A percentile compares a stretch with the other conserved stretches of the same genome.
Conservation (phyloP, 257 asterid species). For the Fraxinus quadrangulata region DNA sequence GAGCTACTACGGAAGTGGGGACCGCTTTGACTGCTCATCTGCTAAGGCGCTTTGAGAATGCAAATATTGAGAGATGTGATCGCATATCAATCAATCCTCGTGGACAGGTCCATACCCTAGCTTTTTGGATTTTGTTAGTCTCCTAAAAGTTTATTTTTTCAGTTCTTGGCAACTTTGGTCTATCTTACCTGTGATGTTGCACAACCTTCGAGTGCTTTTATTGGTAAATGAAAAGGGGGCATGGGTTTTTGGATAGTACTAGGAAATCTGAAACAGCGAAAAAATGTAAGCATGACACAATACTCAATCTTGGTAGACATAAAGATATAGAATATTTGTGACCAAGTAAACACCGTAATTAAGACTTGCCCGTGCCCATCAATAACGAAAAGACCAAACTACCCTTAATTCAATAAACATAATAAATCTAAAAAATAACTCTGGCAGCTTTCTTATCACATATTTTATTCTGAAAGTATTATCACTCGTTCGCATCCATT, state of each 20-base stretch:
- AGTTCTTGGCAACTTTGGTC: background rate
- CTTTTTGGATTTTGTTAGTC: conserved; percentile 14
- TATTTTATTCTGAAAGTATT: background rate
- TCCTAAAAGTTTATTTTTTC: background rate
- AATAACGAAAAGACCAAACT: background rate
- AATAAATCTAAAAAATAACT: background rate
- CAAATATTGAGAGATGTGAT: conserved; percentile 81
- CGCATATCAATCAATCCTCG: conserved; percentile 94
- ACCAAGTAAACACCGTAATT: background rate
- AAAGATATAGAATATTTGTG: background rate
- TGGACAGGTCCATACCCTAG: conserved; percentile 65
- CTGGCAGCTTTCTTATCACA: background rate
- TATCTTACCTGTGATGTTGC: background rate
- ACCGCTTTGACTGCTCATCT: conserved; percentile 85
- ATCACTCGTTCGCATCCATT: background rate
- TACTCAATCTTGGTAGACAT: background rate
- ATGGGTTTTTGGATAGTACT: background rate
- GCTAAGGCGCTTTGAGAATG: conserved; percentile 75
- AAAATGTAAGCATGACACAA: background rate
- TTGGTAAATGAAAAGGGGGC: background rate
- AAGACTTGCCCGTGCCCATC: background rate
- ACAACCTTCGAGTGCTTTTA: background rate
- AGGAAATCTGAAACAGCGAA: background rate
- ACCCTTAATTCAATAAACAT: background rate
- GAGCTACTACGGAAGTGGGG: conserved; percentile 90